Evolutionary conservation across 1,139 yeast species (phyloP).

Genomic region (Magnusiomyces sp.): DNA sequence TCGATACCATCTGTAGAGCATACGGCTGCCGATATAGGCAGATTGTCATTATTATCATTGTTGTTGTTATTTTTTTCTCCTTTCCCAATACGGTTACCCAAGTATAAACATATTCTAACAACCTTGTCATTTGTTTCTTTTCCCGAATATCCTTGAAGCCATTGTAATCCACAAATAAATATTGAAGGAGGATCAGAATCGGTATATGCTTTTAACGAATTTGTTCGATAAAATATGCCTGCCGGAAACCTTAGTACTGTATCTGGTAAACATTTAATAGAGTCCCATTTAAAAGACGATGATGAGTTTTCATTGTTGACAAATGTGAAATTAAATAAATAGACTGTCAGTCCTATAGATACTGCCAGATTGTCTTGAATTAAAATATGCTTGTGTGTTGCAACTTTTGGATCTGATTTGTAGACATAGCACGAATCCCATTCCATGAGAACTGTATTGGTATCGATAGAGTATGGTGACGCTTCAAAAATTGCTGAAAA

Average conservation of each 20-base stretch:
- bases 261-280: no score
- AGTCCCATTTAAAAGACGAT: no score
- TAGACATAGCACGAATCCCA: conserved; percentile 4
- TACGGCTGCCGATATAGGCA: background rate
- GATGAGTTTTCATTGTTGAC: no score
- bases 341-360: background rate
- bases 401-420: background rate
- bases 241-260: no score
- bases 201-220: no score
- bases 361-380: conserved; percentile 5
- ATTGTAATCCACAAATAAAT: conserved; percentile 1
- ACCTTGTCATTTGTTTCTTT: background rate
- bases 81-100: background rate
- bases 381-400: background rate
- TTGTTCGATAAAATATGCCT: no score
- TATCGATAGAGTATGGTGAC: no score
- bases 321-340: background rate
- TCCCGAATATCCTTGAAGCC: conserved; percentile 3
- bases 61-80: background rate
- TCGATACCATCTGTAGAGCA: background rate
- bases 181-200: no score
- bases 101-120: conserved; percentile 2
- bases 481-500: background rate
- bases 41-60: no score
- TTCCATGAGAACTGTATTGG: background rate